Conservation (phyloP, 495 filamentous ascomycete species). For the Aspergillus carlsbadensis region DNA sequence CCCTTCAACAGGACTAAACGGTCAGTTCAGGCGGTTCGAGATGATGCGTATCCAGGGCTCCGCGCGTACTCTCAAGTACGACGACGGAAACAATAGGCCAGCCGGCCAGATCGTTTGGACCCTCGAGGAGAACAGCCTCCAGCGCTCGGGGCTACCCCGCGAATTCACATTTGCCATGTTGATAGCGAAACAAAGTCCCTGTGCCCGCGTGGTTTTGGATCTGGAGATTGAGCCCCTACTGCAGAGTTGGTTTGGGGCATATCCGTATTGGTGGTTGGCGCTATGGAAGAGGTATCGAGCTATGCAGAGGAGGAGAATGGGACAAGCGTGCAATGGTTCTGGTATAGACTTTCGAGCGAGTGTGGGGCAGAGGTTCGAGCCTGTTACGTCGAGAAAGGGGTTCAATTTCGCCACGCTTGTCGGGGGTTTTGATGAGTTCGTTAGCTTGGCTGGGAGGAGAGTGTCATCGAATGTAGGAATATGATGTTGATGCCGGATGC, state of each 20-base stretch:
- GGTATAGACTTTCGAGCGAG: constrained; percentile 35
- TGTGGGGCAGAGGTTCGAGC: constrained; percentile 41
- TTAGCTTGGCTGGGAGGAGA: constrained; percentile 41
- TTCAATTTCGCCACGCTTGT: constrained; percentile 44
- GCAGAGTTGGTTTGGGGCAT: constrained; percentile 32
- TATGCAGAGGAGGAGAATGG: constrained; percentile 17
- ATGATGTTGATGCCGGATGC: too few relatives aligned
- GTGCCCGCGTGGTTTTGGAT: constrained; percentile 28
- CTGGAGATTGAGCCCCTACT: constrained; percentile 44
- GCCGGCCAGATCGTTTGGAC: constrained; percentile 52
- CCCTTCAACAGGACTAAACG: constrained; percentile 39
- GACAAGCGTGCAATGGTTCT: too few relatives aligned
- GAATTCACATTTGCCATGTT: constrained; percentile 57
- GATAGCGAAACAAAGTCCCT: constrained; percentile 37
- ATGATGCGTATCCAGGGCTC: constrained; percentile 58
- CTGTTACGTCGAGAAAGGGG: constrained; percentile 23
- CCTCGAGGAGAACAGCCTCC: constrained; percentile 50
- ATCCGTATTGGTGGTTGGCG: constrained; percentile 32
- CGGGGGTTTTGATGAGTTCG: constrained; percentile 43
- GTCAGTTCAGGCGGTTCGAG: constrained; percentile 45
- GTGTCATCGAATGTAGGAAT: constrained; percentile 28
- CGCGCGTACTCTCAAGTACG: constrained; percentile 36
- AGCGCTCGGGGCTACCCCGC: constrained; percentile 51
- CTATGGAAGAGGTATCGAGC: constrained; percentile 30
- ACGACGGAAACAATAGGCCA: constrained; percentile 37